A percentile compares a stretch with the other conserved stretches of the same genome.
Conservation (phyloP, 257 asterid species). For the Scutellaria galericulata region DNA sequence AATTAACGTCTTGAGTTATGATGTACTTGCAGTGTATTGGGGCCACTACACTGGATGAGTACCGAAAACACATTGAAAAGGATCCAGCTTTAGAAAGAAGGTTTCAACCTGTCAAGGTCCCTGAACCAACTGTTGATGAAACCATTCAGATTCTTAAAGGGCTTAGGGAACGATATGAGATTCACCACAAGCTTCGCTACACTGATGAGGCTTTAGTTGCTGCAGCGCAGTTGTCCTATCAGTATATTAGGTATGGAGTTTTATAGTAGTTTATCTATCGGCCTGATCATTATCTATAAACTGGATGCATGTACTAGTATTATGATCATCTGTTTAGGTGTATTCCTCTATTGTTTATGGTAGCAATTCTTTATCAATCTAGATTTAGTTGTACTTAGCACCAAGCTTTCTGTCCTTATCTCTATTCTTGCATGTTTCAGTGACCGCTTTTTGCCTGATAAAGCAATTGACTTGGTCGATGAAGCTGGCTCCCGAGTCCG, state of each 20-base stretch:
- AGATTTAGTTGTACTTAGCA: neutral
- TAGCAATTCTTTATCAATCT: neutral
- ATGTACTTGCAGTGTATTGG: slow-evolving; percentile 79
- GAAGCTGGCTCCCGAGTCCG: slow-evolving; percentile 99
- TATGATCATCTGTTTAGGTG: neutral
- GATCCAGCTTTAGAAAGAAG: slow-evolving; percentile 96
- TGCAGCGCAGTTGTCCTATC: slow-evolving; percentile 88
- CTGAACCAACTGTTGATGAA: slow-evolving; percentile 96
- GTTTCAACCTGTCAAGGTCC: slow-evolving; percentile 96
- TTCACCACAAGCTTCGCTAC: slow-evolving; percentile 97
- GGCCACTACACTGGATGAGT: slow-evolving; percentile 92
- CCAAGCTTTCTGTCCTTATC: slow-evolving; percentile 28
- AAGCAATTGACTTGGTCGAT: slow-evolving; percentile 97
- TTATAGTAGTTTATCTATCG: neutral
- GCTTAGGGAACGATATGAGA: slow-evolving; percentile 87
- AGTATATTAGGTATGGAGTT: slow-evolving; percentile 76
- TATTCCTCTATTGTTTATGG: neutral
- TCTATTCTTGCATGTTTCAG: slow-evolving; percentile 50
- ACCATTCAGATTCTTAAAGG: slow-evolving; percentile 91
- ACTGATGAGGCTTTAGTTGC: slow-evolving; percentile 87
- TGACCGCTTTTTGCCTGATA: slow-evolving; percentile 97
- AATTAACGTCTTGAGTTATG: neutral
- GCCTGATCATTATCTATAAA: neutral
- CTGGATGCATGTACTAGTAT: neutral
- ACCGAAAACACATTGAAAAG: slow-evolving; percentile 90